phyloP scores from a whole-genome alignment of 2,329 filamentous ascomycete species.

The Myriosclerotinia curreyana region DNA sequence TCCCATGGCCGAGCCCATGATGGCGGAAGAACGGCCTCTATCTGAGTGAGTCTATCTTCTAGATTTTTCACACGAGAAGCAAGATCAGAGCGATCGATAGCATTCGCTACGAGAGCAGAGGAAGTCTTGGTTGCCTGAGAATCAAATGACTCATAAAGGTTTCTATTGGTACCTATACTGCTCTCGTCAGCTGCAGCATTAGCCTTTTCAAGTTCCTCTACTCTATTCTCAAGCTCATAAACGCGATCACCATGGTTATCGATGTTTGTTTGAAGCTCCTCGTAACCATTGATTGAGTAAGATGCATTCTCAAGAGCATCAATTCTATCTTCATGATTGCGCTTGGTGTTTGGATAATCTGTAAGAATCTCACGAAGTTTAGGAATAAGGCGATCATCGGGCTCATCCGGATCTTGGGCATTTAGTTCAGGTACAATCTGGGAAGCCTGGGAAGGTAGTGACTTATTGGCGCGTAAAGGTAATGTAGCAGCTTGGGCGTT shows the following conservation, averaged over 20 bases:
- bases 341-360: slow-evolving; percentile 31
- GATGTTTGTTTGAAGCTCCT: slow-evolving; percentile 66
- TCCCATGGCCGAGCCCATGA: slow-evolving; percentile 65
- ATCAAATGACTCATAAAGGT: slow-evolving; percentile 34
- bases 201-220: slow-evolving; percentile 58
- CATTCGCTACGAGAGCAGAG: slow-evolving; percentile 40
- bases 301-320: slow-evolving; percentile 68
- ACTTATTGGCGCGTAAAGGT: slow-evolving; percentile 19
- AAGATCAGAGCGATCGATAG: slow-evolving; percentile 41
- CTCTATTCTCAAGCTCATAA: slow-evolving; percentile 63
- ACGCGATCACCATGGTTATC: slow-evolving; percentile 65
- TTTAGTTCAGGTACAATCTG: background rate
- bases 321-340: slow-evolving; percentile 58
- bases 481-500: slow-evolving; percentile 19
- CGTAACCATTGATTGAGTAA: slow-evolving; percentile 63
- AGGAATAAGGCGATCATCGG: slow-evolving; percentile 27
- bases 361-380: slow-evolving; percentile 31
- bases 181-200: slow-evolving; percentile 45
- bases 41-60: slow-evolving; percentile 41
- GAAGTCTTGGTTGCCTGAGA: slow-evolving; percentile 41
- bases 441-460: background rate
- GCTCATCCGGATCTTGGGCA: slow-evolving; percentile 19
- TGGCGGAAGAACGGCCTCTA: slow-evolving; percentile 47
- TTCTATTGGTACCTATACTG: slow-evolving; percentile 30
- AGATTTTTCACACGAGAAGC: slow-evolving; percentile 46